A percentile compares a stretch with the other conserved stretches of the same genome.
Conservation (phyloP, 257 asterid species). For the Haberlea rhodopensis region DNA sequence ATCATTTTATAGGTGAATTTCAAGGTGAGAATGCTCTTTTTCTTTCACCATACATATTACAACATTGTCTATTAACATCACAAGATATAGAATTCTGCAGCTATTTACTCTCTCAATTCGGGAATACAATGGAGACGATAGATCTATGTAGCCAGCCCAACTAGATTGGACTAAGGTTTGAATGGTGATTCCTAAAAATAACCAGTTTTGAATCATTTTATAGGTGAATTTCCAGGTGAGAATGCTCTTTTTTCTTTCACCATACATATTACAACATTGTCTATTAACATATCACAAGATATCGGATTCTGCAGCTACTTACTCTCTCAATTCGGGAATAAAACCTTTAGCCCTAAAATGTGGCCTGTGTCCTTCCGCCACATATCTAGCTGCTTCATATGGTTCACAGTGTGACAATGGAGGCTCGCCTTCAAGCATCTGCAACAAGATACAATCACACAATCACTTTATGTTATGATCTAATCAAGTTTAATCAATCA, state of each 20-base stretch:
- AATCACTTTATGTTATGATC: neutral
- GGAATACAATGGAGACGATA: too few species aligned
- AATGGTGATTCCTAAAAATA: too few species aligned
- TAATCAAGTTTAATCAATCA: slow-evolving; percentile 7
- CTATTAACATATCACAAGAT: slow-evolving; percentile 3
- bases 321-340: too few species aligned
- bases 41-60: too few species aligned
- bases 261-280: neutral
- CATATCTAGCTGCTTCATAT: slow-evolving; percentile 83
- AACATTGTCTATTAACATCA: neutral
- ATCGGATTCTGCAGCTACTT: slow-evolving; percentile 7
- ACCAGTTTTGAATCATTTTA: too few species aligned
- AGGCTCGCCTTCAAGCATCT: slow-evolving; percentile 99
- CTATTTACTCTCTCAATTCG: slow-evolving; percentile 82
- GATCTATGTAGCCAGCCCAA: too few species aligned
- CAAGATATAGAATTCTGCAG: slow-evolving; percentile 10
- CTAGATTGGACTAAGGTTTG: too few species aligned
- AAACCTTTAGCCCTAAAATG: slow-evolving; percentile 62
- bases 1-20: too few species aligned
- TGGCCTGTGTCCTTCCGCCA: slow-evolving; percentile 96
- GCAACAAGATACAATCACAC: slow-evolving; percentile 32
- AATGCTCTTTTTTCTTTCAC: too few species aligned
- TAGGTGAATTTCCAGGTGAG: neutral
- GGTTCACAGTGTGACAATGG: slow-evolving; percentile 82
- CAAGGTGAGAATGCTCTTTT: neutral